These are phyloP conservation scores for Russula emetica DNA, from an alignment of 768 basidiomycete genomes.

Conservation along the genomic window DNA sequence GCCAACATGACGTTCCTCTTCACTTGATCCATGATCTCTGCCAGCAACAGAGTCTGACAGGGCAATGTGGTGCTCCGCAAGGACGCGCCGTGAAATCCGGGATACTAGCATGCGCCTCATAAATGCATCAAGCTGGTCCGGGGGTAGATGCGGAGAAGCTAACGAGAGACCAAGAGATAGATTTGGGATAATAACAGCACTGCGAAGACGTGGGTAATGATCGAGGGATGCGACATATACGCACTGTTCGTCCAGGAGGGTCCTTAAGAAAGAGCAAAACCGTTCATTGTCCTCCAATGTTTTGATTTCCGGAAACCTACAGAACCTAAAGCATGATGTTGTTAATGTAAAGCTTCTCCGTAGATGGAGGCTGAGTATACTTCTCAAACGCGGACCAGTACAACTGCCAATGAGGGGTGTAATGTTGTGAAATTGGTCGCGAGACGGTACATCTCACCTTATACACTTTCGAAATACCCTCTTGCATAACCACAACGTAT, in stretches of 20 bases:
- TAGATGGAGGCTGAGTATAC: conserved; percentile 37
- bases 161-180: conserved; percentile 78
- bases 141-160: conserved; percentile 72
- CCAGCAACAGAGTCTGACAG: conserved; percentile 55
- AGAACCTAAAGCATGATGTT: conserved; percentile 32
- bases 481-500: conserved; percentile 82
- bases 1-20: conserved; percentile 56
- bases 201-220: conserved; percentile 31
- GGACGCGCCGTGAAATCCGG: conserved; percentile 81
- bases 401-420: conserved; percentile 42
- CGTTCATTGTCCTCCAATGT: conserved; percentile 68
- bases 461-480: conserved; percentile 77
- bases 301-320: conserved; percentile 67
- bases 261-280: conserved; percentile 70
- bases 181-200: conserved; percentile 74
- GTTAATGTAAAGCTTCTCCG: neutral
- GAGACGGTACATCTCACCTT: conserved; percentile 48
- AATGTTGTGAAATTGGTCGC: neutral
- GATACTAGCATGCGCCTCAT: conserved; percentile 91
- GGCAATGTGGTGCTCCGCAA: conserved; percentile 86
- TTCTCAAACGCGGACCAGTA: conserved; percentile 88
- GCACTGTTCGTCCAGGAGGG: conserved; percentile 72
- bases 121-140: conserved; percentile 78
- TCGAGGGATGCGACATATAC: conserved; percentile 30
- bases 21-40: conserved; percentile 34